Conservation (phyloP, 106 monocot genomes). For the Ottelia alismoides region DNA sequence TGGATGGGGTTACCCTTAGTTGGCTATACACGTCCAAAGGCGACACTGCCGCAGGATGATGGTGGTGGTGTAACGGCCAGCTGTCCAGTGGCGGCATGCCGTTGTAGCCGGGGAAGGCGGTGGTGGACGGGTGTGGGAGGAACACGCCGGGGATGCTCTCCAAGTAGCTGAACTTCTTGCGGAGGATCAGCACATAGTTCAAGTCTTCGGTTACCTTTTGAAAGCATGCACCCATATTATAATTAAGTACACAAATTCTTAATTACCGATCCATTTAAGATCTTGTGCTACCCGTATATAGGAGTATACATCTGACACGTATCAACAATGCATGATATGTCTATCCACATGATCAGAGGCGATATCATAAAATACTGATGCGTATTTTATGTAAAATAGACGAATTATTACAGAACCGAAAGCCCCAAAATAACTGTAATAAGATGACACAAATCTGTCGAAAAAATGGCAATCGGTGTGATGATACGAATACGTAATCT, state of each 20-base stretch:
- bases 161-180: constrained; percentile 83
- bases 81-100: neutral
- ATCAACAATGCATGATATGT: neutral
- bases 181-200: constrained; percentile 62
- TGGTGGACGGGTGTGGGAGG: constrained; percentile 84
- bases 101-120: constrained; percentile 23
- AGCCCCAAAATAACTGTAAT: neutral
- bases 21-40: constrained; percentile 32
- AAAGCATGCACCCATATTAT: neutral
- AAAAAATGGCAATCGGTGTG: neutral
- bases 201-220: constrained; percentile 87
- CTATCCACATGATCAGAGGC: neutral
- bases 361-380: neutral
- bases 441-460: neutral
- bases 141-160: constrained; percentile 98
- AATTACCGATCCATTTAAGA: neutral
- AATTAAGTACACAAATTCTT: neutral
- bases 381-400: neutral
- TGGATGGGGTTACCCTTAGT: constrained; percentile 65
- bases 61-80: constrained; percentile 7
- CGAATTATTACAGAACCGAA: neutral
- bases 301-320: neutral
- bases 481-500: neutral
- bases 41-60: neutral
- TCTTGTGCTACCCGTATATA: neutral